Evolutionary conservation across 83 land plant species (phyloP), one percentile per base, ranked within the genome.

Genomic region (Diphasiastrum complanatum): DNA sequence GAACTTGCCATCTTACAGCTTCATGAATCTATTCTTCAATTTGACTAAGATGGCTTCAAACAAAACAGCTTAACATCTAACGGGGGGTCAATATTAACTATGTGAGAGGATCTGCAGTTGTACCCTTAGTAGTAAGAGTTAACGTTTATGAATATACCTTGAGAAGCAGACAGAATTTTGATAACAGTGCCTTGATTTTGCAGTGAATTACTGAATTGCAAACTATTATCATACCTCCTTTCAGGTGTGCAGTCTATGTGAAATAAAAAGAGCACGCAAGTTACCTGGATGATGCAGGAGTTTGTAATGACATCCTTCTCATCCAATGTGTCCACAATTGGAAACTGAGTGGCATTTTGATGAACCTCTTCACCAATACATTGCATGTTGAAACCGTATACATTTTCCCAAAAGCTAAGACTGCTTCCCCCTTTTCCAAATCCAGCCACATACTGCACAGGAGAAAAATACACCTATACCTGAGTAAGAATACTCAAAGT

Each of bases 361-460:
- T 83, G 63, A 47, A 81, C 74, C 74, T 85, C 92, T 59, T 78
- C 76, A 37, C 96, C 99, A 37, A 93, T 75, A 58, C 81, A 79
- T 29, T 83, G 76, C 91, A 93, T 85, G 38, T 89, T 70, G 74
- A 93, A 89, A 33, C 99, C 92, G 77, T 80, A 85, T 0, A 93
- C 99, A 78, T 85, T 77, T 68, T 93, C 99, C 99, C 96, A 93
- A 58, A 93, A 93, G 4, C 82, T 76, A 33, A 85, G 61, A 57
- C 91, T 83, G 12, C 96, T 93, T 30, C 91, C 91, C 61, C 96
- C 96, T 61, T 64, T 82, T 49, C 92, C 99, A 82, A 93, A 89
- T 37, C 99, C 99, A 58, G 99, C 92, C 30, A 75, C 92, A 81
- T 79, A 83, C 98, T 93, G 73, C 32, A 24, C 5, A 20, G 6